Conservation (phyloP, 1,284 basidiomycete genomes). For the Cryptococcus wingfieldii region DNA sequence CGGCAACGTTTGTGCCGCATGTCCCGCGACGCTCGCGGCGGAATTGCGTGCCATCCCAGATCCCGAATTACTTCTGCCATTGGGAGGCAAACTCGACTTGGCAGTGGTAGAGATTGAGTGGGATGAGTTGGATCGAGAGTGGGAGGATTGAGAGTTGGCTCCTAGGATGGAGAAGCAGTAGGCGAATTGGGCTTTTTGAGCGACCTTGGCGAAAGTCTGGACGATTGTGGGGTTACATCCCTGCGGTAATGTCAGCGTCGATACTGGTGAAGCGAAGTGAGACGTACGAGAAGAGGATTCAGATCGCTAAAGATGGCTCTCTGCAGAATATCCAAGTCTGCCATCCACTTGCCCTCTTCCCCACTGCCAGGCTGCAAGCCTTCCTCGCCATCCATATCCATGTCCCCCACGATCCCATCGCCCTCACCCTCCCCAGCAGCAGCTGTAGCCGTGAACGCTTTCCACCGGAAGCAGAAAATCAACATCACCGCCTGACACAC, state of each 20-base stretch:
- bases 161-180: constrained; percentile 95
- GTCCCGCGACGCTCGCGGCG: background rate
- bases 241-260: constrained; percentile 45
- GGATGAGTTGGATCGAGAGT: constrained; percentile 21
- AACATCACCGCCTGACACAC: constrained; percentile 90
- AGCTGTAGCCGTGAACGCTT: constrained; percentile 45
- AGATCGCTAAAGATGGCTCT: constrained; percentile 74
- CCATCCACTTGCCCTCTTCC: constrained; percentile 71
- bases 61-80: background rate
- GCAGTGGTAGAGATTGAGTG: constrained; percentile 10
- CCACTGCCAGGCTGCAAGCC: constrained; percentile 2
- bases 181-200: constrained; percentile 83
- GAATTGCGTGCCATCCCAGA: background rate
- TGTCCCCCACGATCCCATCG: constrained; percentile 61
- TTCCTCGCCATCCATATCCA: constrained; percentile 49
- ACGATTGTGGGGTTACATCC: constrained; percentile 88
- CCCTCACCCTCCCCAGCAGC: constrained; percentile 12
- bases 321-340: constrained; percentile 73
- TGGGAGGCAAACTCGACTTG: constrained; percentile 8
- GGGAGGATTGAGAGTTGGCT: constrained; percentile 57
- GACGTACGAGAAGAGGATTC: constrained; percentile 79
- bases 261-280: background rate
- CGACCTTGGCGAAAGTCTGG: constrained; percentile 87
- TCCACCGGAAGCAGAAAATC: constrained; percentile 98
- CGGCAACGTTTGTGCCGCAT: constrained; percentile 22